Percentiles rank a stretch among this genome's conserved stretches.
phyloP scores from a whole-genome alignment of 2,329 filamentous ascomycete genomes.

The Penicillium sp. region DNA sequence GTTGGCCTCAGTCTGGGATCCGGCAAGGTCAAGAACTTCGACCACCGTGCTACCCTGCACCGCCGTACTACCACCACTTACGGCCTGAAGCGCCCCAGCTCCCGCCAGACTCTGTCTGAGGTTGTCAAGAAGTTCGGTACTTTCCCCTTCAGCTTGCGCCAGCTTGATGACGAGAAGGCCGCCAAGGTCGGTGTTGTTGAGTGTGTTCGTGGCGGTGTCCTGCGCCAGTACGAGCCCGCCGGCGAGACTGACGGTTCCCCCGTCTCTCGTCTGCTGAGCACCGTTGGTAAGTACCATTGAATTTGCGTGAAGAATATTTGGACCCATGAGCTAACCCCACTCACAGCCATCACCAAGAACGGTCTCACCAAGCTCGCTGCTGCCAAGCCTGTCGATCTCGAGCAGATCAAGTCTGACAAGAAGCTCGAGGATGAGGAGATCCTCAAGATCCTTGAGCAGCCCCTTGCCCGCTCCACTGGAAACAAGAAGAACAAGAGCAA shows the following conservation, averaged over 20 bases:
- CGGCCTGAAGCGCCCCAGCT: constrained; percentile 88
- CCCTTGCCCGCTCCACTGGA: constrained; percentile 60
- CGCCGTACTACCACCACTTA: constrained; percentile 90
- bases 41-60: constrained; percentile 86
- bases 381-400: constrained; percentile 71
- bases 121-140: constrained; percentile 95
- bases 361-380: constrained; percentile 82
- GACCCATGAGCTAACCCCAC: constrained; percentile 21
- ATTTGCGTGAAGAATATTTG: background rate
- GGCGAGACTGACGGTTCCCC: constrained; percentile 86
- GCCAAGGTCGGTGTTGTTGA: constrained; percentile 96
- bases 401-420: constrained; percentile 90
- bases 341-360: constrained; percentile 90
- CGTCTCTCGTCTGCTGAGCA: constrained; percentile 84
- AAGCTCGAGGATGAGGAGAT: constrained; percentile 97
- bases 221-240: constrained; percentile 94
- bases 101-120: constrained; percentile 87
- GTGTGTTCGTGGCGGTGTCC: constrained; percentile 86
- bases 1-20: constrained; percentile 85
- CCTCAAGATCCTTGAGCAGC: constrained; percentile 88
- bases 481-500: constrained; percentile 87
- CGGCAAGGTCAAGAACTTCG: constrained; percentile 91
- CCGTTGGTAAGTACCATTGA: constrained; percentile 68
- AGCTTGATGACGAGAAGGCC: constrained; percentile 93
- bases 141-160: constrained; percentile 96